Conservation (phyloP, 129 eudicot species). For the Flaveria sonorensis region DNA sequence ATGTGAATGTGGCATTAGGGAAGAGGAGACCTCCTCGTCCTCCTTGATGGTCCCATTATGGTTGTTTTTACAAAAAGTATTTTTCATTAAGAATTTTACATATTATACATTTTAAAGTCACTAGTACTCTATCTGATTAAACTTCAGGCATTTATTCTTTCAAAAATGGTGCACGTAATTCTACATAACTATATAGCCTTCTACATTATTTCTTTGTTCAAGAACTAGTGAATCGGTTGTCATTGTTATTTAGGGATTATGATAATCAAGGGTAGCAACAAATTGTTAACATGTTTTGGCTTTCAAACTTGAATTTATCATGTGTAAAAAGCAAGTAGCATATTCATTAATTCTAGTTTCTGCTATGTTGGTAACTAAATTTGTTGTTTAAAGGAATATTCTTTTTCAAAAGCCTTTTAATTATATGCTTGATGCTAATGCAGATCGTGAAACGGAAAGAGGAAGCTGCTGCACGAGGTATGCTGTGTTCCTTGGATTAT, state of each 20-base stretch:
- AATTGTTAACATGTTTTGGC: background rate
- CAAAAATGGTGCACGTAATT: background rate
- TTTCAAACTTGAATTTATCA: background rate
- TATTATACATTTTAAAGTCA: conserved; percentile 15
- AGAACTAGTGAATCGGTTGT: background rate
- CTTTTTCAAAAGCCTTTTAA: conserved; percentile 1
- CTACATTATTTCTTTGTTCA: background rate
- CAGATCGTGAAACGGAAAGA: conserved; percentile 86
- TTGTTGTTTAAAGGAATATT: background rate
- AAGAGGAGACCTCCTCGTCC: background rate
- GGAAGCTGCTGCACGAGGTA: conserved; percentile 94
- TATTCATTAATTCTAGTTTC: background rate
- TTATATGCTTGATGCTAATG: conserved; percentile 35
- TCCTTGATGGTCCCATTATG: background rate
- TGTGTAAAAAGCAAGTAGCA: conserved; percentile 8
- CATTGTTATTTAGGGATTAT: conserved; percentile 15
- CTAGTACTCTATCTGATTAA: background rate
- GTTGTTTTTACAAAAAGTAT: background rate
- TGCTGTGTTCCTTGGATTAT: conserved; percentile 13
- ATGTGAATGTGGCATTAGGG: background rate
- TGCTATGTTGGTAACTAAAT: background rate
- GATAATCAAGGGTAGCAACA: background rate
- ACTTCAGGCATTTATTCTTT: background rate
- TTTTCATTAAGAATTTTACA: background rate
- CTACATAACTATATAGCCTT: background rate